Conservation (phyloP, 805 yeast species). For the Wickerhamomyces queroliae region DNA sequence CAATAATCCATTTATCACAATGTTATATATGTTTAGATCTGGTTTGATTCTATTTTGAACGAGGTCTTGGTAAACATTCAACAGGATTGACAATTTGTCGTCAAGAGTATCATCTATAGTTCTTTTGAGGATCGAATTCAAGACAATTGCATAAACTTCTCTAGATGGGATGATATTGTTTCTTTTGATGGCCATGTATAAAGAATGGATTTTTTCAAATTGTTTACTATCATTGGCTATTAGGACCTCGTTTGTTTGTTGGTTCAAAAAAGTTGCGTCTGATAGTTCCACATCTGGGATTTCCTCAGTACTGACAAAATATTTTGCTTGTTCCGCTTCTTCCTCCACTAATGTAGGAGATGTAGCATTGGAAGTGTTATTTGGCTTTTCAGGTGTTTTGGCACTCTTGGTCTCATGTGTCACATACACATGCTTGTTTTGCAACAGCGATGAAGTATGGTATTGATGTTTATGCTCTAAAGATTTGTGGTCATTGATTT, state of each 20-base stretch:
- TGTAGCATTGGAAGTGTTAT: conserved; percentile 5
- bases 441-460: background rate
- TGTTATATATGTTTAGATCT: conserved; percentile 43
- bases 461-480: background rate
- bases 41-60: conserved; percentile 52
- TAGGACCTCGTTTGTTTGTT: conserved; percentile 26
- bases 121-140: conserved; percentile 49
- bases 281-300: background rate
- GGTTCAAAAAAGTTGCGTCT: conserved; percentile 23
- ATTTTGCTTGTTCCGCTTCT: conserved; percentile 12
- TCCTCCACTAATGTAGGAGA: conserved; percentile 2
- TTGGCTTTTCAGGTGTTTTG: conserved; percentile 2
- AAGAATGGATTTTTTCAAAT: conserved; percentile 29
- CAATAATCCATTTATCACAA: conserved; percentile 45
- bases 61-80: conserved; percentile 66
- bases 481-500: background rate
- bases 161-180: conserved; percentile 43
- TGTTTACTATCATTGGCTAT: conserved; percentile 21
- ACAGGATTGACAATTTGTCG: conserved; percentile 51
- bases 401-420: background rate
- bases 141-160: conserved; percentile 46
- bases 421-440: background rate
- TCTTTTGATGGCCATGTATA: conserved; percentile 34
- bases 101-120: conserved; percentile 48
- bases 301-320: background rate